A percentile compares a stretch with the other conserved stretches of the same genome.
Conservation (phyloP, 2,329 filamentous ascomycete genomes). For the Aurifilum marmelostoma region DNA sequence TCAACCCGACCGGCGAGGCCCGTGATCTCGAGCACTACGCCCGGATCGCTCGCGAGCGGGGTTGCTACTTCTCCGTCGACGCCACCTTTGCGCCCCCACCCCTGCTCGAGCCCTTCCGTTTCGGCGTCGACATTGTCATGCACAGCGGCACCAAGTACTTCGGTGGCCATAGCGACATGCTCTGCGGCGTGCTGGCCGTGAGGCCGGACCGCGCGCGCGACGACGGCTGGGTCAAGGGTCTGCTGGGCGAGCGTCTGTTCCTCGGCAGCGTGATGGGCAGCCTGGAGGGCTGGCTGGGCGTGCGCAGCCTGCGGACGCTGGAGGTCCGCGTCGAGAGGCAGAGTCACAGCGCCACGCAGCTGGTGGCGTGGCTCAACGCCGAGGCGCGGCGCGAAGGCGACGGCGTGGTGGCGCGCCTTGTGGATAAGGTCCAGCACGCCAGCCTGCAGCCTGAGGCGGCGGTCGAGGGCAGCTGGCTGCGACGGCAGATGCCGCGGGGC, state of each 20-base stretch:
- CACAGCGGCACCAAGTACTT: constrained; percentile 96
- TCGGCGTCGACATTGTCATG: constrained; percentile 85
- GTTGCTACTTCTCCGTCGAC: constrained; percentile 82
- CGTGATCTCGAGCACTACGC: constrained; percentile 74
- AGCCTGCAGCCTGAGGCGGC: constrained; percentile 71
- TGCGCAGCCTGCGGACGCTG: constrained; percentile 82
- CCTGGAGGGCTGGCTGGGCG: constrained; percentile 89
- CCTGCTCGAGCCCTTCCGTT: constrained; percentile 80
- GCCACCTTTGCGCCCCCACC: constrained; percentile 92
- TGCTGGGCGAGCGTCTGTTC: constrained; percentile 72
- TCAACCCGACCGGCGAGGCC: constrained; percentile 88
- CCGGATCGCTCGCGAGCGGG: constrained; percentile 68
- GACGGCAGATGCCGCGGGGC: constrained; percentile 86
- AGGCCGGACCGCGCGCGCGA: constrained; percentile 46
- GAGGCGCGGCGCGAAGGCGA: constrained; percentile 43
- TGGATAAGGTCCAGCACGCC: constrained; percentile 73
- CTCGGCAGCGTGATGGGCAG: constrained; percentile 86
- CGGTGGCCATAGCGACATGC: constrained; percentile 90
- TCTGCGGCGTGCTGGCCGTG: constrained; percentile 81
- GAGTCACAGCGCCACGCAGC: constrained; percentile 66
- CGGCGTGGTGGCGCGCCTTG: constrained; percentile 50
- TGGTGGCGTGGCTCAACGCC: constrained; percentile 73
- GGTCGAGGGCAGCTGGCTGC: constrained; percentile 70
- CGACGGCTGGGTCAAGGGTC: constrained; percentile 59
- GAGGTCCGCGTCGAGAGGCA: constrained; percentile 81